Evolutionary conservation across 305 asterid species (phyloP), one percentile per base, ranked within the genome.

Genomic region (Striga hermonthica): DNA sequence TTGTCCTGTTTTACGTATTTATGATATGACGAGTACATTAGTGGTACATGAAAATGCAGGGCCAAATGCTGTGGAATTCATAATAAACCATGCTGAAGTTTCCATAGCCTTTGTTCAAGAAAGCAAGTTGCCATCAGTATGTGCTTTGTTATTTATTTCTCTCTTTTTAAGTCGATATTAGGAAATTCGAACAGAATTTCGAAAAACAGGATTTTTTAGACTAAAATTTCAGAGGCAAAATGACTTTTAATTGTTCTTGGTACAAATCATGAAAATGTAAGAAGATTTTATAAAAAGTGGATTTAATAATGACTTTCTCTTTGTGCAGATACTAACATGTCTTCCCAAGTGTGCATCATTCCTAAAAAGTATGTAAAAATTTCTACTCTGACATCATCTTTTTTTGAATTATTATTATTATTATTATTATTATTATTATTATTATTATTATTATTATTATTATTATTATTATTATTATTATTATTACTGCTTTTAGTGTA

Each of bases 1-100:
- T 16, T 6, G 36, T 22, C 41, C 14, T 13, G 3, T 40, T 3
- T 31, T 52, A 16, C 15, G 31, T 0, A 45, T 47, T 9, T 3
- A 3, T 49, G 15, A 49, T 49, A 14, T 6, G 9, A 49, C 12
- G 56, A n/a, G 2, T 49, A 7, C 12, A 12, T 49, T 6, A 49
- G 56, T 6, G 6, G 56, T 49, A 4, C 15, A 47, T 12, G 55
- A 6, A 45, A 9, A 12, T 76, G 80, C 79, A 92, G 97, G 98
- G 68, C 82, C 89, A 62, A 86, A 89, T 80, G 97, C 96, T 16
- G 95, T 92, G 39, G 97, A 89, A 79, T 92, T 73, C 87, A 89
- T 89, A 59, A 83, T 92, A 76, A 92, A 89, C 76, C 95, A 92
- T 64, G 96, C 98, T 4, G 95, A 89, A 75, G 78, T 92, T 65